A percentile compares a stretch with the other conserved stretches of the same genome.
Conservation (phyloP, 257 asterid genomes). For the Fraxinus anomala region DNA sequence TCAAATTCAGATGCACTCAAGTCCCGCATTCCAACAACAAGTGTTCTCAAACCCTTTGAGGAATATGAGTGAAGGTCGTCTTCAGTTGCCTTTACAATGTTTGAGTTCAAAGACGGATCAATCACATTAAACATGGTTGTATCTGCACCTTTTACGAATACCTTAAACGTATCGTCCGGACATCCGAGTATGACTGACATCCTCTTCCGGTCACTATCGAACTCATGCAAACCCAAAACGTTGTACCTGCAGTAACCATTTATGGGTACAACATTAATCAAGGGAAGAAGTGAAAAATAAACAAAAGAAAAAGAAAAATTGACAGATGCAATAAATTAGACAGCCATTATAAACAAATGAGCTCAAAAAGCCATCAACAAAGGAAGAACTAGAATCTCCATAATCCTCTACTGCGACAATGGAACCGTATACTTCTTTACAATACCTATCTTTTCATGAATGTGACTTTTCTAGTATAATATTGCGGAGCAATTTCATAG, state of each 20-base stretch:
- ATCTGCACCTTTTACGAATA: constrained; percentile 96
- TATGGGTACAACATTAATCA: constrained; percentile 20
- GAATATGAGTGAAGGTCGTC: constrained; percentile 80
- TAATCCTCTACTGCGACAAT: constrained; percentile 8
- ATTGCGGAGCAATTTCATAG: not conserved
- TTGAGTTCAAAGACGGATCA: constrained; percentile 50
- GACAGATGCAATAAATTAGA: not conserved
- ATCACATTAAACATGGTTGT: constrained; percentile 81
- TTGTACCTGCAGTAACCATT: constrained; percentile 67
- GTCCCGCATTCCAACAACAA: constrained; percentile 81
- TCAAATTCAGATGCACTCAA: constrained; percentile 67
- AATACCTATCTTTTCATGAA: constrained; percentile 10
- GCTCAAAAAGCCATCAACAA: constrained; percentile 4
- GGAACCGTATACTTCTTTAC: constrained; percentile 18
- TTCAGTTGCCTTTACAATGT: constrained; percentile 61
- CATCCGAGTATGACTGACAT: constrained; percentile 95
- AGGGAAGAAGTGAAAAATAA: not conserved
- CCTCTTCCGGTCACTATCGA: constrained; percentile 95
- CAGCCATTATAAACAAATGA: constrained; percentile 8
- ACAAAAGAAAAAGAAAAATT: not conserved
- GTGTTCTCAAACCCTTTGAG: constrained; percentile 88
- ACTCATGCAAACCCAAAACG: constrained; percentile 97
- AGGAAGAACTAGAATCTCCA: constrained; percentile 1
- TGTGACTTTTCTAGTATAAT: not conserved
- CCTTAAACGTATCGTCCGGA: constrained; percentile 79